Percentiles rank a stretch among this genome's conserved stretches.
These are phyloP conservation scores for Casuarina equisetifolia DNA, from an alignment of 306 rosid species.

Conservation along the genomic window DNA sequence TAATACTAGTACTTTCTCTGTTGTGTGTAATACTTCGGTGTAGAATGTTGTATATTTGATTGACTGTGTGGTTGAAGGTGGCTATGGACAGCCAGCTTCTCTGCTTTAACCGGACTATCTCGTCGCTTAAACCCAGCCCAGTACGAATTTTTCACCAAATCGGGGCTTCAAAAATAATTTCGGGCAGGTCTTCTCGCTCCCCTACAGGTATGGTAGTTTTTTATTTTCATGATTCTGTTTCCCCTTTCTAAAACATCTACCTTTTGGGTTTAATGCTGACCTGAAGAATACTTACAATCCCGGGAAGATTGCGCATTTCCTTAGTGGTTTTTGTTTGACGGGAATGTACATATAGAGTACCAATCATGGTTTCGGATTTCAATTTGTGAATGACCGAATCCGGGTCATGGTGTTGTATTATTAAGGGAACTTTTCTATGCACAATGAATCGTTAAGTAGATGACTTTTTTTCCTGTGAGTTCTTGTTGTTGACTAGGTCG, in stretches of 20 bases:
- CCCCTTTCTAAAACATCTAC: background rate
- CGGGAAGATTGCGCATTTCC: background rate
- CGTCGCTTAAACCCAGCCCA: constrained; percentile 26
- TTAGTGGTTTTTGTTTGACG: background rate
- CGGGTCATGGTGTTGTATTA: background rate
- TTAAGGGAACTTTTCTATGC: background rate
- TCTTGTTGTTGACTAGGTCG: background rate
- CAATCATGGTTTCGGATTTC: background rate
- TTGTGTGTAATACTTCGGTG: background rate
- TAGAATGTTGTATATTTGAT: background rate
- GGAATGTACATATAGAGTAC: background rate
- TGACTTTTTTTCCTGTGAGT: background rate
- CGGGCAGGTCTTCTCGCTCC: constrained; percentile 2
- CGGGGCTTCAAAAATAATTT: background rate
- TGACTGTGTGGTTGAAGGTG: constrained; percentile 37
- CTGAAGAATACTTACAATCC: background rate
- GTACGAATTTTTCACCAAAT: constrained; percentile 1
- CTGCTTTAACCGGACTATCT: constrained; percentile 37
- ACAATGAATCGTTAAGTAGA: background rate
- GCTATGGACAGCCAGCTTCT: constrained; percentile 49
- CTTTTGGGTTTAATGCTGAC: background rate
- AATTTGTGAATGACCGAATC: background rate
- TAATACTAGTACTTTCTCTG: background rate
- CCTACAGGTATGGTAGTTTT: constrained; percentile 31
- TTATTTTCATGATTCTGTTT: background rate